Evolutionary conservation across 495 filamentous ascomycete genomes (phyloP), one percentile per base, ranked within the genome.

Genomic region (Aspergillus hancockii): DNA sequence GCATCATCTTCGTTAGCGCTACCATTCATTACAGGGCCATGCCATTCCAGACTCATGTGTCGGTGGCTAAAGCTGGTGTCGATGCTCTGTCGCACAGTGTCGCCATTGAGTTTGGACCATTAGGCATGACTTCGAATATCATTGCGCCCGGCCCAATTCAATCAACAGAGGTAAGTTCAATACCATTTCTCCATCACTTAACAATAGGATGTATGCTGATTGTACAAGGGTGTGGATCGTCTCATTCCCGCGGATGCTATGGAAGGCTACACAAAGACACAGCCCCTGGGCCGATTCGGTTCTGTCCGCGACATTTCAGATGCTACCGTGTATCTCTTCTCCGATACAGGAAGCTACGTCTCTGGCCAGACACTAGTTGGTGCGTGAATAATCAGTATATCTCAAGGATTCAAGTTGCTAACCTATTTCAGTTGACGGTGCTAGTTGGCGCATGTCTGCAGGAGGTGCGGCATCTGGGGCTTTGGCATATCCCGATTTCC

Each of bases 61-160:
- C 86, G 3, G 92, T 90, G 7, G 94, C 94, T 53, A 98, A 98
- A 75, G 91, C 94, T 0, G 92, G 87, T 23, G 83, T 98, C 19
- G 94, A 98, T 70, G 85, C 91, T 1, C 78, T 98, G 56, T 88
- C 88, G 28, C 80, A 85, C 49, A 83, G 82, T 9, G 79, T 91
- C 0, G 87, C 90, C 4, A 80, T 98, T 34, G 94, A 98, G 69
- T 90, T 91, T 60, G 93, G 93, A 0, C 94, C 94, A 0, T 81
- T 82, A 32, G 94, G 94, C 1, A 67, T 98, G n/a, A 96, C 92
- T 0, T 88, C 86, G 13, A 98, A 98, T 66, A 85, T 94, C 52
- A 86, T 95, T 57, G 82, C 90, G 0, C 92, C 93, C 0, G 92
- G 92, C 0, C 88, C 89, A 0, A 94, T 96, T 63, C 79, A 71